A percentile compares a stretch with the other conserved stretches of the same genome.
Conservation (phyloP, 2,329 filamentous ascomycete species). For the Fusarium begoniae region DNA sequence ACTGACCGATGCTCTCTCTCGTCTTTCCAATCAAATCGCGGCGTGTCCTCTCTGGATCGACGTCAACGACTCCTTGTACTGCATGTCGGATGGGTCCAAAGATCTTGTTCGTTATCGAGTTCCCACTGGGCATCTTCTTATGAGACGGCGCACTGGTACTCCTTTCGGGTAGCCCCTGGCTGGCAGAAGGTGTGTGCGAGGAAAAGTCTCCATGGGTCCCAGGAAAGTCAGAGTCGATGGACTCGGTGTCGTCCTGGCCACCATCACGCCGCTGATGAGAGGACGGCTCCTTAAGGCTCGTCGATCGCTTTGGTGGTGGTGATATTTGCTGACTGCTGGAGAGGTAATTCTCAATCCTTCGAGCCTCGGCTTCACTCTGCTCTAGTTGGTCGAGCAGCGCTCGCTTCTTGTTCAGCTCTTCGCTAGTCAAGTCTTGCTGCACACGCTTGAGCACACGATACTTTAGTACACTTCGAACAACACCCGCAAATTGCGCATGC, state of each 20-base stretch:
- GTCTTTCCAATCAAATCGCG: constrained; percentile 97
- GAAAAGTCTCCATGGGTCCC: constrained; percentile 80
- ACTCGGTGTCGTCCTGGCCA: constrained; percentile 80
- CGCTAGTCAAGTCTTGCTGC: constrained; percentile 96
- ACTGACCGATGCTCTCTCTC: constrained; percentile 81
- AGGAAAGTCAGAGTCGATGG: constrained; percentile 95
- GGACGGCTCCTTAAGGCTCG: constrained; percentile 62
- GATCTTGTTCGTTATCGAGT: constrained; percentile 91
- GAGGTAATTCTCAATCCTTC: constrained; percentile 92
- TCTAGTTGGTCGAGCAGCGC: constrained; percentile 87
- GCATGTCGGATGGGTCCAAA: constrained; percentile 96
- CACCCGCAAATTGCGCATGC: constrained; percentile 94
- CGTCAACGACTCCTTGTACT: constrained; percentile 94
- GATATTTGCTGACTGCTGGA: constrained; percentile 73
- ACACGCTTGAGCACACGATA: constrained; percentile 94
- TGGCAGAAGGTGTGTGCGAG: constrained; percentile 74
- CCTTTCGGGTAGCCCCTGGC: constrained; percentile 73
- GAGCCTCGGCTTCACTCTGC: constrained; percentile 89
- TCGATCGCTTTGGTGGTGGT: constrained; percentile 72
- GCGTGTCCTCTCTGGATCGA: constrained; percentile 91
- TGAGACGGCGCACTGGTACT: constrained; percentile 60
- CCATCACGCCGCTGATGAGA: constrained; percentile 63
- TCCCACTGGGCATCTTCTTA: constrained; percentile 84
- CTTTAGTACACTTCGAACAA: constrained; percentile 86
- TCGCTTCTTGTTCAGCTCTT: constrained; percentile 90